Conservation (phyloP, 2,329 filamentous ascomycete genomes). For the Paraphaeosphaeria minitans region DNA sequence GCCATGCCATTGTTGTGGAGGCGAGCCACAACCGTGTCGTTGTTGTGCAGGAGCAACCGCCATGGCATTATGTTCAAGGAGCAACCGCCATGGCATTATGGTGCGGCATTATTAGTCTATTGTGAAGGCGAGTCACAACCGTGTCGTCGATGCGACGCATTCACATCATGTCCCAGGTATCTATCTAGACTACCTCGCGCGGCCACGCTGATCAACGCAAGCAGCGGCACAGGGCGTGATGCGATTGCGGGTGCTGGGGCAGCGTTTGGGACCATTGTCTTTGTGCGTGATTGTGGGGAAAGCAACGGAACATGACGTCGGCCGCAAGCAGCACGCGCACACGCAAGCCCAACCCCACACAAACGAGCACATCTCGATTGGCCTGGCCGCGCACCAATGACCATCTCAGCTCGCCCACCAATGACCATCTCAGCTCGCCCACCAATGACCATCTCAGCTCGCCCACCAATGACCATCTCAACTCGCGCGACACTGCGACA, state of each 20-base stretch:
- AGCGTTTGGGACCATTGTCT: not conserved
- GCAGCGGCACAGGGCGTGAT: not conserved
- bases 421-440: too few species aligned
- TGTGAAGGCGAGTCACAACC: constrained; percentile 13
- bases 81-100: too few species aligned
- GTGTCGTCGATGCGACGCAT: constrained; percentile 10
- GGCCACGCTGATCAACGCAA: not conserved
- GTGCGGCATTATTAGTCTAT: too few species aligned
- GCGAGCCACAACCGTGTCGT: too few species aligned
- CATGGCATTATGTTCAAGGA: too few species aligned
- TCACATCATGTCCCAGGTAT: constrained; percentile 10
- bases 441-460: too few species aligned
- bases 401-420: too few species aligned
- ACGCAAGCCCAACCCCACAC: constrained; percentile 8
- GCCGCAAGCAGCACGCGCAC: constrained; percentile 5
- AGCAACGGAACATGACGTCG: constrained; percentile 14
- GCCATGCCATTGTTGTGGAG: constrained; percentile 18
- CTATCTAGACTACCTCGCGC: not conserved
- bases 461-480: too few species aligned
- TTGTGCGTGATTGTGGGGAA: constrained; percentile 10
- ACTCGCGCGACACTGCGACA: not conserved
- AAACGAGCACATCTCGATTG: not conserved
- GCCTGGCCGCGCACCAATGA: too few species aligned
- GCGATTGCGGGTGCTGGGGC: not conserved
- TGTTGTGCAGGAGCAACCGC: too few species aligned